Evolutionary conservation across 805 yeast species (phyloP).

Genomic region (Cyberlindnera euphorbiiphila): DNA sequence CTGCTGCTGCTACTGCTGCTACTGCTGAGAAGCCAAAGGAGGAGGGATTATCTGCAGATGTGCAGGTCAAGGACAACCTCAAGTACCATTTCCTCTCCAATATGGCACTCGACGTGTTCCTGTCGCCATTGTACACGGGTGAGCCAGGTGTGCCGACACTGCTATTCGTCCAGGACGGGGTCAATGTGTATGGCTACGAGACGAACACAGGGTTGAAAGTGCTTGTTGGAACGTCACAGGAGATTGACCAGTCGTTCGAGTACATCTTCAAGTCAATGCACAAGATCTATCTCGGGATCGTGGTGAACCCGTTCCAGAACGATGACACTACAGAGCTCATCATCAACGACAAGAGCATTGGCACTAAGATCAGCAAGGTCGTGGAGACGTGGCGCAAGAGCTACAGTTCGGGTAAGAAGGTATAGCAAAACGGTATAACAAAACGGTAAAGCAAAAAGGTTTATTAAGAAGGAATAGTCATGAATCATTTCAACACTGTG

Average conservation of each 20-base stretch:
- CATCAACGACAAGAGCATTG: constrained; percentile 25
- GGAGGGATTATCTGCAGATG: too few relatives aligned
- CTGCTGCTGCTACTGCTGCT: too few relatives aligned
- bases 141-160: constrained; percentile 35
- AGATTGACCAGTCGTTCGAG: constrained; percentile 27
- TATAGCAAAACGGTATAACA: neutral
- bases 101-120: constrained; percentile 68
- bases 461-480: neutral
- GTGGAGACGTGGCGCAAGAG: constrained; percentile 10
- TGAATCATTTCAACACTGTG: constrained; percentile 59
- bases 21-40: too few relatives aligned
- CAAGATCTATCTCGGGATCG: constrained; percentile 48
- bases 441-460: neutral
- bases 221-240: constrained; percentile 48
- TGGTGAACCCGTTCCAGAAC: constrained; percentile 60
- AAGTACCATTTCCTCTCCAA: constrained; percentile 71
- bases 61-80: constrained; percentile 26
- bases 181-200: constrained; percentile 65
- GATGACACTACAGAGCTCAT: constrained; percentile 18
- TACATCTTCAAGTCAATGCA: constrained; percentile 41
- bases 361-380: constrained; percentile 15
- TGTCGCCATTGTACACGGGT: constrained; percentile 45
- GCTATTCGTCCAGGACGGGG: constrained; percentile 63
- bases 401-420: neutral
- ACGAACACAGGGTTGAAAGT: constrained; percentile 66